Evolutionary conservation across 495 filamentous ascomycete genomes (phyloP), one percentile per base, ranked within the genome.

Genomic region (Margaritispora aquatica): DNA sequence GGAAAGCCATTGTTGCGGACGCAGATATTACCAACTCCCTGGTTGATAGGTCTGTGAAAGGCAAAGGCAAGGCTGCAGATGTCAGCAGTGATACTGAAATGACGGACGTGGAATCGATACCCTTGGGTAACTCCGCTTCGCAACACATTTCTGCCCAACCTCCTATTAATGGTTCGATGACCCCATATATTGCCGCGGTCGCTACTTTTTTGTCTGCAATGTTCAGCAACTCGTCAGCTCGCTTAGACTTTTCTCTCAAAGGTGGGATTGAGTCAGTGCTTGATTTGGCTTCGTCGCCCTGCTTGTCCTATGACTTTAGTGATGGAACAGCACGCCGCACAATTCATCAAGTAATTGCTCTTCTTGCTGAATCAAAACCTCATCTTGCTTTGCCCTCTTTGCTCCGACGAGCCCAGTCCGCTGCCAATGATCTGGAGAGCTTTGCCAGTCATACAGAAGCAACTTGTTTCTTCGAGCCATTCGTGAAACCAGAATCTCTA

Each of bases 181-280:
- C 73, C 34, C 82, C 89, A 58, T 95, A 91, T 66, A 81, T 97
- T 47, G 81, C 80, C 66, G 86, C 86, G 27, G 76, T 89, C 15
- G 77, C 86, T 50, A 81, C 82, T 23, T 97, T 97, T 68, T 72
- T 99, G 27, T 74, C 79, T 41, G 80, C 87, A 1, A 89, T 96
- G 69, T 85, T 96, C 61, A 77, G 80, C 60, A 96, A 96, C 68
- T 77, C 81, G 31, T 77, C 78, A 44, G 81, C 94, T 50, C 94
- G 90, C 70, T 77, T 80, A 11, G 77, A 82, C 20, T 91, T 97
- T 63, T 83, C 93, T 58, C 80, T 87, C 53, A 81, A 80, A 54
- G 89, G 90, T 52, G 95, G 89, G 2, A 84, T 92, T 38, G 90
- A 96, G 64, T 80, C 85, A 56, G 74, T 97, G n/a, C 75, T 99